Evolutionary conservation across 805 yeast species (phyloP), one percentile per base, ranked within the genome.

Genomic region (Metschnikowia matae): DNA sequence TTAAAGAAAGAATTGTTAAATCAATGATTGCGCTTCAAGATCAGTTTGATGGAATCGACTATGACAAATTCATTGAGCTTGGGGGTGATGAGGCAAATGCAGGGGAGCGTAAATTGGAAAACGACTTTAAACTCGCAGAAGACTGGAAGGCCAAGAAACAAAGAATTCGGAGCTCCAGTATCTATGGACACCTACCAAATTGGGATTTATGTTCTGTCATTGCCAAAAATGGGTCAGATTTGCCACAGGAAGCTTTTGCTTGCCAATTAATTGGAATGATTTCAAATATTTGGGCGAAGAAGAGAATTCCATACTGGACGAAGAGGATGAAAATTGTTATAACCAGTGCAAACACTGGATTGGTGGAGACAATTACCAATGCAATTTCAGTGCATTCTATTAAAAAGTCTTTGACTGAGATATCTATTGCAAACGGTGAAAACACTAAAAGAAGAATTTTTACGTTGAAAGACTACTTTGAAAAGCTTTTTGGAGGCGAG

Each of bases 171-270:
- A 80, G 79, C 46, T 77, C 86, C 14, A 87, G 96, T 46, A 80
- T 82, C 7, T 90, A 75, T 62, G 99, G 99, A 0, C 94, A 90
- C 62, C 67, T 87, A 32, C 87, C 85, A 23, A 87, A 89, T 64
- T 94, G 99, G 99, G 97, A 94, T 54, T 67, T 94, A 37, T 89
- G 92, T 57, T 91, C 97, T 0, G 97, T 92, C 2, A 94, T 94
- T 63, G 96, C 95, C 11, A 94, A 94, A 63, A 92, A 96, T 31
- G 99, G 99, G 34, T 92, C 87, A 61, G 99, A 94, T 69, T 67
- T 94, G 46, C 87, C 96, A 21, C 99, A 94, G 65, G 99, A 94
- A 66, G 97, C 99, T 0, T 90, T 94, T 74, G 99, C 99, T 0
- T 90, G 97, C 55, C 99, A 94, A 65, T 66, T 94, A 40, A 92